Conservation (phyloP, 1,284 basidiomycete genomes). For the Melampsora americana region DNA sequence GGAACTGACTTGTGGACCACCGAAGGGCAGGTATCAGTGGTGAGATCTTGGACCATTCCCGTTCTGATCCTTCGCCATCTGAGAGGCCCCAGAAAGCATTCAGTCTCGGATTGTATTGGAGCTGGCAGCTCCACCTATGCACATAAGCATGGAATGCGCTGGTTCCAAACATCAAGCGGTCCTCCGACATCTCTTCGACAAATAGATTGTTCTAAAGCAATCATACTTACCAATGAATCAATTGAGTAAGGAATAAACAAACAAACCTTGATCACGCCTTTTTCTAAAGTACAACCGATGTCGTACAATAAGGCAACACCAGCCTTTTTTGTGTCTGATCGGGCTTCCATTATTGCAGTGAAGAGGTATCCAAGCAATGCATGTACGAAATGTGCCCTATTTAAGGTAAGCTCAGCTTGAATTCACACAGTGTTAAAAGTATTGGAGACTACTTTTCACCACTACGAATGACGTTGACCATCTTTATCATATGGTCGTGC, state of each 20-base stretch:
- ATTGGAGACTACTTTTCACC: conserved; percentile 14
- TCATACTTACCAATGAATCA: neutral
- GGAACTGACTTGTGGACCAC: too few species aligned
- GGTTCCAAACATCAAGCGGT: conserved; percentile 2
- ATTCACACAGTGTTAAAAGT: too few species aligned
- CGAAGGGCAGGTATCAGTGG: neutral
- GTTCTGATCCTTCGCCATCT: neutral
- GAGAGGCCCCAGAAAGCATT: neutral
- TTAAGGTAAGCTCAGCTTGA: neutral
- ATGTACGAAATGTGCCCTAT: neutral
- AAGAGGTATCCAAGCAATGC: too few species aligned
- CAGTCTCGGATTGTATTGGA: neutral
- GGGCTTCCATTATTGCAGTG: neutral
- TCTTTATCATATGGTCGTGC: too few species aligned
- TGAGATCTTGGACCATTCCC: neutral
- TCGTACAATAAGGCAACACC: conserved; percentile 3
- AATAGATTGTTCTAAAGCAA: neutral
- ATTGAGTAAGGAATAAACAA: neutral
- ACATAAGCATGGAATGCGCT: conserved; percentile 19
- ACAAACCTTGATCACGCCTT: conserved; percentile 9
- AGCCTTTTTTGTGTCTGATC: neutral
- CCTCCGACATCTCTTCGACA: neutral
- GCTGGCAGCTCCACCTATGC: conserved; percentile 21
- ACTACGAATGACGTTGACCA: neutral
- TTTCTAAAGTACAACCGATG: conserved; percentile 13